Evolutionary conservation across 768 basidiomycete species (phyloP).

Genomic region (Collybia nuda): DNA sequence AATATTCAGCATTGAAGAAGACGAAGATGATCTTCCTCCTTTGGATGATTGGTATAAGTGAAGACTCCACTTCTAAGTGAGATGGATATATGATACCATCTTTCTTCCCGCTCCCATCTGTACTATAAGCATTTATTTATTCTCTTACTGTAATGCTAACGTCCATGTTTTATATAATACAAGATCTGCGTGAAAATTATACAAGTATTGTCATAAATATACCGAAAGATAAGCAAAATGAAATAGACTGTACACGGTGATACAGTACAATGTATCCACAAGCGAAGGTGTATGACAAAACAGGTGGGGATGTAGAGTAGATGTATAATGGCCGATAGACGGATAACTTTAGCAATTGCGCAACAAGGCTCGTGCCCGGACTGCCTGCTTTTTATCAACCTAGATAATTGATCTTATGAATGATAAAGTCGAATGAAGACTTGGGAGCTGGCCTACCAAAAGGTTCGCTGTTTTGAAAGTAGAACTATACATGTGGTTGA

Average conservation of each 20-base stretch:
- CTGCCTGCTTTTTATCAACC: constrained; percentile 60
- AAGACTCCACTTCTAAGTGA: background rate
- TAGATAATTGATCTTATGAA: constrained; percentile 14
- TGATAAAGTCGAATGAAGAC: background rate
- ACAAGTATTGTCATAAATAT: no score
- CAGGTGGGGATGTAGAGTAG: no score
- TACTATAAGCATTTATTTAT: background rate
- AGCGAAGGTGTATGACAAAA: no score
- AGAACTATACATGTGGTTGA: constrained; percentile 84
- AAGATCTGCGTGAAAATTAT: no score
- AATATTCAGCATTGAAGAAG: constrained; percentile 27
- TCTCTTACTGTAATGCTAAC: background rate
- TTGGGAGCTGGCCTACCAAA: constrained; percentile 42
- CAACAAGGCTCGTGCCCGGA: constrained; percentile 56
- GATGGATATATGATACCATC: constrained; percentile 7
- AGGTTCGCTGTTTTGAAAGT: constrained; percentile 85
- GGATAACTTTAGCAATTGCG: constrained; percentile 45
- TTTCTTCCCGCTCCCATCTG: background rate
- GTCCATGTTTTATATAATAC: no score
- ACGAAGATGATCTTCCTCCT: constrained; percentile 39
- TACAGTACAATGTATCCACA: no score
- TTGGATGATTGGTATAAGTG: constrained; percentile 40
- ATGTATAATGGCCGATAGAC: no score
- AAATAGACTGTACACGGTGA: no score
- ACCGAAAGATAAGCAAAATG: no score